phyloP scores from a whole-genome alignment of 768 basidiomycete genomes.

The Guyanaporus albipodus region DNA sequence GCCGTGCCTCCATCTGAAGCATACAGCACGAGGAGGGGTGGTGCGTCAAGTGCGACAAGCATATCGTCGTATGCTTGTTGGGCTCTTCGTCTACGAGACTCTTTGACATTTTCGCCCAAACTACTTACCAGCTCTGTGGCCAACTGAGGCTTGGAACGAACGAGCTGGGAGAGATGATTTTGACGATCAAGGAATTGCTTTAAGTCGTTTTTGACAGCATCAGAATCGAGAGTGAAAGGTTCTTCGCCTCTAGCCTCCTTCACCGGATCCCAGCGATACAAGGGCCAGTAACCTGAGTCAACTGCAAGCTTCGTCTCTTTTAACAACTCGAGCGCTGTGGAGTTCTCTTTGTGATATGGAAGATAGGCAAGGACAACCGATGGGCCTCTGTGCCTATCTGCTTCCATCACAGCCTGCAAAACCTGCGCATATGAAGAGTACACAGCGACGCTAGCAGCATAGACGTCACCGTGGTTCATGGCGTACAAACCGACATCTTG shows the following conservation, averaged over 20 bases:
- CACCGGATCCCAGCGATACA: conserved; percentile 96
- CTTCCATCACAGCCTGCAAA: conserved; percentile 85
- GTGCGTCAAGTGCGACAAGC: conserved; percentile 79
- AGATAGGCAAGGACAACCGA: conserved; percentile 92
- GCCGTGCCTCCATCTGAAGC: conserved; percentile 93
- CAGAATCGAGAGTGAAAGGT: conserved; percentile 90
- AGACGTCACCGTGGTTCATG: conserved; percentile 97
- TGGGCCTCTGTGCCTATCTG: conserved; percentile 86
- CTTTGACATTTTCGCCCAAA: conserved; percentile 79
- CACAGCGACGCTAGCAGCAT: conserved; percentile 91
- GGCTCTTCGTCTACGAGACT: conserved; percentile 77
- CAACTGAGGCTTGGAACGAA: conserved; percentile 73
- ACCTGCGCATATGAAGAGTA: conserved; percentile 96
- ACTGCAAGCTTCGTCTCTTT: conserved; percentile 98
- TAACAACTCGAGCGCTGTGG: conserved; percentile 82
- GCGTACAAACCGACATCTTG: conserved; percentile 97
- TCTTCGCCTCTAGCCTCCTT: conserved; percentile 73
- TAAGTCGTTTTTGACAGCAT: conserved; percentile 90
- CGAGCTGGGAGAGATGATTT: conserved; percentile 94
- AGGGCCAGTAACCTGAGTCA: conserved; percentile 95
- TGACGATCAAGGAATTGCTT: conserved; percentile 92
- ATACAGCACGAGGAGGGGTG: conserved; percentile 85
- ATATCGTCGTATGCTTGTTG: conserved; percentile 82
- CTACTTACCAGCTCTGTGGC: conserved; percentile 80
- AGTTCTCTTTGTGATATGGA: conserved; percentile 76